Conservation (phyloP, 2,329 filamentous ascomycete species). For the Fusarium armeniacum region DNA sequence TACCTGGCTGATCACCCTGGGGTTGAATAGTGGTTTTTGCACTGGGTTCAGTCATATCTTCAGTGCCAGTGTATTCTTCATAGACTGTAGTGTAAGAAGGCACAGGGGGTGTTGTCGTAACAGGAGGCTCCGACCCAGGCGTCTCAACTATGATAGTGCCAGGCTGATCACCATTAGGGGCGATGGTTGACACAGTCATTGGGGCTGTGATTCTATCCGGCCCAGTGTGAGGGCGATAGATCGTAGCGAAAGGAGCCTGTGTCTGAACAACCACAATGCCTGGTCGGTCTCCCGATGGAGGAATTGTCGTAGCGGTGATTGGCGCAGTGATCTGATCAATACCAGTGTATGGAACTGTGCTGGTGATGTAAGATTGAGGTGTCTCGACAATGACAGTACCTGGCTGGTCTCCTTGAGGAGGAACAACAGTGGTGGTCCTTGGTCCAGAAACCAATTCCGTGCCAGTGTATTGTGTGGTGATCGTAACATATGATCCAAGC, state of each 20-base stretch:
- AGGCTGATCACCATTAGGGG: slow-evolving; percentile 24
- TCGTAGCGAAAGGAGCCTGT: slow-evolving; percentile 27
- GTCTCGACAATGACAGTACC: slow-evolving; percentile 33
- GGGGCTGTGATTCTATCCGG: slow-evolving; percentile 24
- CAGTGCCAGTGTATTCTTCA: slow-evolving; percentile 25
- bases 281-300: slow-evolving; percentile 16
- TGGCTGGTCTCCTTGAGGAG: slow-evolving; percentile 18
- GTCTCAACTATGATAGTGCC: slow-evolving; percentile 38
- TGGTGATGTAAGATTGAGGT: slow-evolving; percentile 31
- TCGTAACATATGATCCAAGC: slow-evolving; percentile 25
- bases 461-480: slow-evolving; percentile 15
- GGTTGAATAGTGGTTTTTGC: slow-evolving; percentile 31
- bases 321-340: slow-evolving; percentile 28
- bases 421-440: slow-evolving; percentile 20
- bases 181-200: slow-evolving; percentile 30
- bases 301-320: slow-evolving; percentile 22
- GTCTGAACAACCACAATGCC: slow-evolving; percentile 37
- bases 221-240: slow-evolving; percentile 32
- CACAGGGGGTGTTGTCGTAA: slow-evolving; percentile 26
- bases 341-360: slow-evolving; percentile 27
- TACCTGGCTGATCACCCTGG: slow-evolving; percentile 30
- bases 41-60: slow-evolving; percentile 22
- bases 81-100: slow-evolving; percentile 33
- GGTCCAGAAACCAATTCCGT: slow-evolving; percentile 17
- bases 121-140: slow-evolving; percentile 19